phyloP scores from a whole-genome alignment of 1,284 basidiomycete species.

The Papiliotrema nemorosa region DNA sequence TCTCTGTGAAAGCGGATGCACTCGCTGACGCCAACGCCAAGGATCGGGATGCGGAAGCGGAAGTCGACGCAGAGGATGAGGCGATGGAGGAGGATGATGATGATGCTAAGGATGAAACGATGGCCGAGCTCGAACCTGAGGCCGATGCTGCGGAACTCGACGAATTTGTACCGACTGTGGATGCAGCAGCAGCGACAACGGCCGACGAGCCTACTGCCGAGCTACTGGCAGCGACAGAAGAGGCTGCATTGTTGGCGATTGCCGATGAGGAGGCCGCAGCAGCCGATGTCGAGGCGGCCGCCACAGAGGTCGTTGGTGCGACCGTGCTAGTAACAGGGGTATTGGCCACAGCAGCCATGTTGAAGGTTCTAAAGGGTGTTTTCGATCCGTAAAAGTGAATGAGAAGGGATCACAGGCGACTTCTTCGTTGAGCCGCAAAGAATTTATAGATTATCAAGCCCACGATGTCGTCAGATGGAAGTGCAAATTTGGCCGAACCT shows the following conservation, averaged over 20 bases:
- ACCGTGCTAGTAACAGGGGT: too few species aligned
- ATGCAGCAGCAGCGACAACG: background rate
- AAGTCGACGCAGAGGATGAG: background rate
- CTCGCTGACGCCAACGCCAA: slow-evolving; percentile 7
- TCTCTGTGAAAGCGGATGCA: background rate
- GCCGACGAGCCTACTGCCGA: background rate
- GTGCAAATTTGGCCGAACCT: too few species aligned
- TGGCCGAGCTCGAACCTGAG: background rate
- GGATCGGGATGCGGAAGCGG: slow-evolving; percentile 1
- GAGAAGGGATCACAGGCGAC: too few species aligned
- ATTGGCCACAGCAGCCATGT: too few species aligned
- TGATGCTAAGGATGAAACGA: background rate
- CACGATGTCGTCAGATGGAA: too few species aligned
- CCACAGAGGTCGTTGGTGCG: background rate
- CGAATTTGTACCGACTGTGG: slow-evolving; percentile 3
- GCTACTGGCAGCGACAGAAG: background rate
- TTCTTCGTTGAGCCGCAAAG: too few species aligned
- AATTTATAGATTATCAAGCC: too few species aligned
- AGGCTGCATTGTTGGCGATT: background rate
- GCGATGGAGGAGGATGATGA: slow-evolving; percentile 2
- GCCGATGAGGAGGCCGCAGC: background rate
- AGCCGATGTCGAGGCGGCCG: background rate
- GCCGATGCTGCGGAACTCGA: background rate
- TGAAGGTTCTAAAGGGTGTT: too few species aligned
- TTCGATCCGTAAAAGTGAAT: too few species aligned